Percentiles rank a stretch among this genome's conserved stretches.
Conservation (phyloP, 164 flowering plant genomes). For the Brasenia schreberi region DNA sequence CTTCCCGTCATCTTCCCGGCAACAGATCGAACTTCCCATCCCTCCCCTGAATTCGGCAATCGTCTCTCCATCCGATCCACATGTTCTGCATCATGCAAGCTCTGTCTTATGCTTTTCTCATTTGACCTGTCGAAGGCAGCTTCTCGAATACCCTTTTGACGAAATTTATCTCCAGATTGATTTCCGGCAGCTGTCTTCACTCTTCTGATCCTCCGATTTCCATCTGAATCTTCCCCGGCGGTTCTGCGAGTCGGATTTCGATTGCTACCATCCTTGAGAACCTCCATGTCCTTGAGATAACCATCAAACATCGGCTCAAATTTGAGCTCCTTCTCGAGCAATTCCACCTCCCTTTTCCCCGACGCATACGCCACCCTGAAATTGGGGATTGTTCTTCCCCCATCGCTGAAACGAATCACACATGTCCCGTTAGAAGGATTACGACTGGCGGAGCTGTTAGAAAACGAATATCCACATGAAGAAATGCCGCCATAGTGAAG, state of each 20-base stretch:
- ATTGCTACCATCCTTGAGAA: slow-evolving; percentile 26
- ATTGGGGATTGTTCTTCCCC: not conserved
- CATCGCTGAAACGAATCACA: not conserved
- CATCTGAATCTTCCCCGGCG: not conserved
- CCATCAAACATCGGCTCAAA: slow-evolving; percentile 68
- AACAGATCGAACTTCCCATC: too few relatives aligned
- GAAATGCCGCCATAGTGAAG: not conserved
- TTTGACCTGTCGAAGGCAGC: not conserved
- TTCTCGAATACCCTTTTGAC: not conserved
- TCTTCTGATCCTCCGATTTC: not conserved
- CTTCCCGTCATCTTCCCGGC: not conserved
- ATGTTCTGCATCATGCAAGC: not conserved
- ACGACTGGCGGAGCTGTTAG: slow-evolving; percentile 15
- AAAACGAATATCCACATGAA: slow-evolving; percentile 10
- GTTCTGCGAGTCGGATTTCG: slow-evolving; percentile 5
- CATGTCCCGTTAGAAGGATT: not conserved
- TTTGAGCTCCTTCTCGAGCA: slow-evolving; percentile 37
- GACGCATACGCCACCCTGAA: not conserved
- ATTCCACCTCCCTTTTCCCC: slow-evolving; percentile 4
- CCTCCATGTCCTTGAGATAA: slow-evolving; percentile 81
- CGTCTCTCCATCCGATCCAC: not conserved
- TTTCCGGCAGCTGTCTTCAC: not conserved
- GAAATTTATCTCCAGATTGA: not conserved
- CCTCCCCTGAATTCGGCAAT: not conserved
- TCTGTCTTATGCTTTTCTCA: not conserved